Percentiles rank a stretch among this genome's conserved stretches.
These are phyloP conservation scores for Jamesozyma hellenica DNA, from an alignment of 805 yeast species.

Conservation along the genomic window DNA sequence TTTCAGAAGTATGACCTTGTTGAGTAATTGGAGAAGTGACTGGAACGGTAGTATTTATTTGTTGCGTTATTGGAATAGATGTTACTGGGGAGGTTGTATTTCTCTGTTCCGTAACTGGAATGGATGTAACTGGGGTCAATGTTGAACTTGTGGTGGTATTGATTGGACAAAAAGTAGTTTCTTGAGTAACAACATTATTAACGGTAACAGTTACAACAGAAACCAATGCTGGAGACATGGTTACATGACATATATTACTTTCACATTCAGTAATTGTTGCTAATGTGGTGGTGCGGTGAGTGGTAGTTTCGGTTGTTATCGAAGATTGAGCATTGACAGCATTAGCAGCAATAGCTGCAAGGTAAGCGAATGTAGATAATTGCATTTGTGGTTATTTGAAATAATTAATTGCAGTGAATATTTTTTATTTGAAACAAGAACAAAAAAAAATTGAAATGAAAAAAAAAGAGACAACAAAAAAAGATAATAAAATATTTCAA, in stretches of 20 bases:
- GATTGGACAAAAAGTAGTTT: conserved; percentile 30
- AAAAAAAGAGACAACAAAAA: too few relatives aligned
- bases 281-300: conserved; percentile 23
- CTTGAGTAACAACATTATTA: conserved; percentile 21
- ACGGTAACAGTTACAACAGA: conserved; percentile 29
- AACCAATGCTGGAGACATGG: conserved; percentile 29
- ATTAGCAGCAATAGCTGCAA: conserved; percentile 29
- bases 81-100: conserved; percentile 23
- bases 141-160: conserved; percentile 21
- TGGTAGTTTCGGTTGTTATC: conserved; percentile 14
- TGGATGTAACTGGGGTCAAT: conserved; percentile 25
- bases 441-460: too few relatives aligned
- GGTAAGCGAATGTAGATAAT: conserved; percentile 33
- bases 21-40: conserved; percentile 9
- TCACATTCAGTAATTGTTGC: conserved; percentile 31
- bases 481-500: too few relatives aligned
- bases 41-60: conserved; percentile 16
- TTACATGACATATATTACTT: conserved; percentile 26
- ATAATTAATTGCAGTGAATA: too few relatives aligned
- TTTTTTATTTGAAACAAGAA: neutral
- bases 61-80: neutral
- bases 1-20: conserved; percentile 20
- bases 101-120: conserved; percentile 16
- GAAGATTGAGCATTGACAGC: conserved; percentile 24
- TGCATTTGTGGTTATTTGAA: conserved; percentile 26